Percentiles rank a stretch among this genome's conserved stretches.
Conservation (phyloP, 179 eudicot genomes). For the Corrigiola litoralis region DNA sequence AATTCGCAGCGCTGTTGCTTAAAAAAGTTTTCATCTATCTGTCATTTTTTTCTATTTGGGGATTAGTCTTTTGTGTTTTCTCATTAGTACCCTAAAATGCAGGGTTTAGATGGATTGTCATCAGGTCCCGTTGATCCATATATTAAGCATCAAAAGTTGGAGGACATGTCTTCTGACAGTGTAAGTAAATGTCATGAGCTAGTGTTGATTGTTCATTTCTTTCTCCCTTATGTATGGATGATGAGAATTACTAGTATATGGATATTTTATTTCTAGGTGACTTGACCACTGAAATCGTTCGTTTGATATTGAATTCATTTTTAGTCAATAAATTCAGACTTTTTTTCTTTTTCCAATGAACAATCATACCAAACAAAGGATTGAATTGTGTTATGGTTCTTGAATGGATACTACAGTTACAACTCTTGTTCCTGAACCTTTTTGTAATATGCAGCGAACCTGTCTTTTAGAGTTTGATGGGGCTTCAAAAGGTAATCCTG, state of each 20-base stretch:
- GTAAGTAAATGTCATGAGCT: conserved; percentile 36
- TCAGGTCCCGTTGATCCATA: conserved; percentile 23
- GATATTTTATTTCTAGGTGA: too few relatives aligned
- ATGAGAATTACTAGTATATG: too few relatives aligned
- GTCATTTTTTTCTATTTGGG: background rate
- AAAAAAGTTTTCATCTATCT: too few relatives aligned
- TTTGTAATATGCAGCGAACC: conserved; percentile 38
- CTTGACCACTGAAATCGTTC: too few relatives aligned
- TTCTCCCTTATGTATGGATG: background rate
- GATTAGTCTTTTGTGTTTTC: background rate
- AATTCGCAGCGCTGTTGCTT: too few relatives aligned
- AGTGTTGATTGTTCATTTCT: background rate
- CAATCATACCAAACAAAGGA: too few relatives aligned
- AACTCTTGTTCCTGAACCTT: background rate
- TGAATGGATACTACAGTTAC: background rate
- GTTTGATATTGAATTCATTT: too few relatives aligned
- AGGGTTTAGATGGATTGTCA: conserved; percentile 38
- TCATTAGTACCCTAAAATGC: conserved; percentile 20
- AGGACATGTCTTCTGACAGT: conserved; percentile 24
- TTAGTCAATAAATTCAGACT: too few relatives aligned
- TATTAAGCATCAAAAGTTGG: conserved; percentile 48
- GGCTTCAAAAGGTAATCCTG: conserved; percentile 98
- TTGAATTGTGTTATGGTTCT: background rate
- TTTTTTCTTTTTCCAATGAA: too few relatives aligned
- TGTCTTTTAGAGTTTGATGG: conserved; percentile 94